Base-by-base conservation (phyloP, 2,329 filamentous ascomycete species). In the Xylaria sp. region DNA sequence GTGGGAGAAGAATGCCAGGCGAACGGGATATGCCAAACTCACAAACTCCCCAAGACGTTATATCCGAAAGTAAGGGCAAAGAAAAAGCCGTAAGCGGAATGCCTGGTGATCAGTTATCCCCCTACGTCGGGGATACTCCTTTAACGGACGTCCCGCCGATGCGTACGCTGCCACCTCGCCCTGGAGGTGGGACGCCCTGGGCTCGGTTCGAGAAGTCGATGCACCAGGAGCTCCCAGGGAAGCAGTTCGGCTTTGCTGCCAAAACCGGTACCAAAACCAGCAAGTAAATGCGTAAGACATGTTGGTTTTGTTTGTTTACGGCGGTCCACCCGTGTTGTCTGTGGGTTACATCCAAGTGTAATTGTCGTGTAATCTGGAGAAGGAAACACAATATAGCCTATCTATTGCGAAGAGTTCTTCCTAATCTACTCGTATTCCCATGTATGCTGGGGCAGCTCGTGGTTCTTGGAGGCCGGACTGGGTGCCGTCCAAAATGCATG, bases 191-290 rank as follows among this genome's bases (percentile, higher is more conserved):
- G 18, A 47, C 38, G 16, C 24, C 42, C 7, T 62, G 60, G 62
- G 52, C 47, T 24, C 56, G 54, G 50, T 18, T 26, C 22, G 56
- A 61, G 18, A 55, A 39, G 22, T 52, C 62, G n/a, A 64, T 63
- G 62, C 43, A 64, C 38, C 50, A 53, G n/a, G 37, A 58, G 16
- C 50, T 61, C 7, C 17, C 42, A 42, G 39, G 52, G n/a, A 47
- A 48, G 17, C 44, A 21, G 2, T 62, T 50, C 24, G 49, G 47
- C 7, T 62, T 62, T 41, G 59, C 57, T 9, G 48, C 48, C 18
- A n/a, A n/a, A n/a, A n/a, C n/a, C n/a, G n/a, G n/a, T n/a, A n/a
- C n/a, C 53, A 40, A 58, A 45, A 18, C 16, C 11, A 37, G 11
- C 48, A 24, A 22, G 38, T 44, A 18, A 41, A 50, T 48, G 37